Evolutionary conservation across 2,329 filamentous ascomycete genomes (phyloP).

Genomic region (Fusarium tuaranense): DNA sequence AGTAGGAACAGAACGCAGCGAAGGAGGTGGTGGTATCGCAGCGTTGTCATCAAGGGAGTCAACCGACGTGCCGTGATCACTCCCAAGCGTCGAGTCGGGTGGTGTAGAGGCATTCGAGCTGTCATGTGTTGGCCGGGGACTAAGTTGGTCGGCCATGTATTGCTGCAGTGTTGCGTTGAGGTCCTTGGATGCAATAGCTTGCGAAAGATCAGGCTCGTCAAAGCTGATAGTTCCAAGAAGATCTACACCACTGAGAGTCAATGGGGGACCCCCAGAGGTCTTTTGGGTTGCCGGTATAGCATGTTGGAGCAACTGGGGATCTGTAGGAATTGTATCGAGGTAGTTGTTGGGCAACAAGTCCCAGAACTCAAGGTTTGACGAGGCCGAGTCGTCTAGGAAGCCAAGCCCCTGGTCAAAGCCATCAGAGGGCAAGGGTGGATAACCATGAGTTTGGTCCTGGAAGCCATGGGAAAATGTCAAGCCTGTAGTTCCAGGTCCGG

Average conservation of each 20-base stretch:
- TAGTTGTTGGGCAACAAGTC: conserved; percentile 51
- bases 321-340: conserved; percentile 26
- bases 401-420: conserved; percentile 49
- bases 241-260: conserved; percentile 43
- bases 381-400: conserved; percentile 48
- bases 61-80: conserved; percentile 37
- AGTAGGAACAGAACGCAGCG: conserved; percentile 43
- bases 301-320: conserved; percentile 30
- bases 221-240: conserved; percentile 50
- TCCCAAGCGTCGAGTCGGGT: conserved; percentile 30
- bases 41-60: conserved; percentile 29
- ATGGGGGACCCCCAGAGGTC: conserved; percentile 10
- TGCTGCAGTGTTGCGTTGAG: conserved; percentile 44
- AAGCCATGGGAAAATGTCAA: not conserved
- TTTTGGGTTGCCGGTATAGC: conserved; percentile 16
- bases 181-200: conserved; percentile 45
- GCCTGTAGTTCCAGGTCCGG: not conserved
- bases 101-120: conserved; percentile 37
- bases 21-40: conserved; percentile 13
- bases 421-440: conserved; percentile 8
- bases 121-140: conserved; percentile 18
- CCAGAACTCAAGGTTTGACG: conserved; percentile 50
- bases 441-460: conserved; percentile 15
- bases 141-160: conserved; percentile 40
- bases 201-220: conserved; percentile 44